Evolutionary conservation across 331 rosid species (phyloP), one percentile per base, ranked within the genome.

Genomic region (Spiraea crenata): DNA sequence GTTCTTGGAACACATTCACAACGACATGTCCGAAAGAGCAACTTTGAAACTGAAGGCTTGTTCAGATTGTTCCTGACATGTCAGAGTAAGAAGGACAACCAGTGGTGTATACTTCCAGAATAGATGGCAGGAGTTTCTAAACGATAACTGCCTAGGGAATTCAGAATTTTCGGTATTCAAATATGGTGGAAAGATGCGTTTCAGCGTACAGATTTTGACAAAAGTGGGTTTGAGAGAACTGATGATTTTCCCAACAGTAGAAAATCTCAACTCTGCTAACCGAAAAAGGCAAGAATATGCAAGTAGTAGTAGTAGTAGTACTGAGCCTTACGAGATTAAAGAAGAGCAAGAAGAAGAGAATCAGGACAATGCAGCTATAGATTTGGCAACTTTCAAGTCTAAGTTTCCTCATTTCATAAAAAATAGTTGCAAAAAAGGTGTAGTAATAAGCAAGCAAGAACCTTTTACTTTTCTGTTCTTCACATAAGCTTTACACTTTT

Each of bases 101-200:
- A 9, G 65, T 13, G 55, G 11, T 7, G 25, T 68, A 6, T 74
- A 51, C 12, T 17, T 84, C 17, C 25, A 47, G 35, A 1, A 72
- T 57, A 83, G 85, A 19, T 84, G 85, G 85, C 8, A 20, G 48
- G 17, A 75, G 11, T 84, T 84, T 60, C 8, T 81, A 11, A 71
- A 0, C n/a, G 81, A 81, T 17, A 74, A 81, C 63, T 71, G 35
- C 5, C 65, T 80, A 13, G 16, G 14, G 14, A 10, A n/a, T 57
- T 31, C 70, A 81, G 42, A 35, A 2, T 25, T 81, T 20, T 41
- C 80, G 62, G 8, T 46, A 5, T 71, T 84, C 5, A 71, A 61
- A 25, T 77, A 84, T 58, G 44, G 67, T 6, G 71, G 72, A 46
- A 71, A 50, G 3, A 74, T 71, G 63, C 35, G 16, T n/a, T 84